A percentile compares a stretch with the other conserved stretches of the same genome.
Evolutionary conservation across 2,329 filamentous ascomycete species (phyloP).

Genomic region (Colletotrichum neosansevieriae): DNA sequence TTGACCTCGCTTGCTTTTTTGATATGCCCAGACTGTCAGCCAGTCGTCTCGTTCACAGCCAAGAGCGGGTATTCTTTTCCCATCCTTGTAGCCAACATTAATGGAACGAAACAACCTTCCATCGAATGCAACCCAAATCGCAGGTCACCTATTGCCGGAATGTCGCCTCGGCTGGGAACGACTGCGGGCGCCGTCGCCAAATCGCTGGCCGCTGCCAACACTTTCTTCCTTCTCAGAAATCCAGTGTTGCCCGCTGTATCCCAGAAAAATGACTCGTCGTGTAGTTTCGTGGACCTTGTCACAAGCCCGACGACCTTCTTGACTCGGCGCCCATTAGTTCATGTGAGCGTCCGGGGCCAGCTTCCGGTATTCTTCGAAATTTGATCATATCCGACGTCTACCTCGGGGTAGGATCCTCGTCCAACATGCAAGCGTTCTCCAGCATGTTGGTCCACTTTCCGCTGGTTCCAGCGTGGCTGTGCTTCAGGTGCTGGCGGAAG

Average conservation of each 20-base stretch:
- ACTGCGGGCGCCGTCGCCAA: not conserved
- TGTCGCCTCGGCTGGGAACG: not conserved
- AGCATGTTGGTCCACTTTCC: conserved; percentile 99
- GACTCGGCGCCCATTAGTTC: not conserved
- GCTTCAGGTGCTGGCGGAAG: conserved; percentile 97
- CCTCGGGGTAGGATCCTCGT: conserved; percentile 73
- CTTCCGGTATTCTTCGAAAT: not conserved
- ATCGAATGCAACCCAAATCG: conserved; percentile 1
- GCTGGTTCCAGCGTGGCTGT: conserved; percentile 94
- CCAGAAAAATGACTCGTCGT: conserved; percentile 8
- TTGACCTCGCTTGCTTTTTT: conserved; percentile 11
- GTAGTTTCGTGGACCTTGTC: not conserved
- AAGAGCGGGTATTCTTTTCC: conserved; percentile 21
- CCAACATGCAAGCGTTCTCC: conserved; percentile 96
- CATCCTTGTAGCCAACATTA: not conserved
- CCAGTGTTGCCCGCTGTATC: not conserved
- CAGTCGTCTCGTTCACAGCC: not conserved
- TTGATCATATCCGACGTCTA: conserved; percentile 42
- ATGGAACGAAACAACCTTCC: not conserved
- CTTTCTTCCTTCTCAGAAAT: not conserved
- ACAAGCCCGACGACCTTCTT: conserved; percentile 2
- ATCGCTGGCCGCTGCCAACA: not conserved
- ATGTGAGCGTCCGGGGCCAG: not conserved
- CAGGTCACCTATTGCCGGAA: not conserved
- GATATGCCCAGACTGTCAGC: conserved; percentile 15